Evolutionary conservation across 805 yeast genomes (phyloP).

Genomic region (Wickerhamia fluorescens): DNA sequence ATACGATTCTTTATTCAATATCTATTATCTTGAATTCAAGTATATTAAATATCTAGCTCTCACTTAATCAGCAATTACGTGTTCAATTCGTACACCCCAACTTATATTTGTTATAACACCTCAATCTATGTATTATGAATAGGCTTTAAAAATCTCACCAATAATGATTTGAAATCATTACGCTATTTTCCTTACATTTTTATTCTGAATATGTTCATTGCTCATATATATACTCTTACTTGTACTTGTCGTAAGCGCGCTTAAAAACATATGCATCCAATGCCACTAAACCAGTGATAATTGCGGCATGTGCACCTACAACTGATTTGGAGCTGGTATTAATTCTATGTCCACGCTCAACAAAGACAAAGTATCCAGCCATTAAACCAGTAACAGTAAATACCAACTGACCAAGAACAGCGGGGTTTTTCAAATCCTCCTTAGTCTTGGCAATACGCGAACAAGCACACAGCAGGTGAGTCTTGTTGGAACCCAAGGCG

Average conservation of each 20-base stretch:
- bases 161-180: too few species aligned
- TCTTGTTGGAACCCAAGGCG: too few species aligned
- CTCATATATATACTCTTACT: constrained; percentile 37
- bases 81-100: too few species aligned
- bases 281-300: constrained; percentile 47
- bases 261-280: constrained; percentile 49
- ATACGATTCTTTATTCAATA: too few species aligned
- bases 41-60: too few species aligned
- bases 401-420: constrained; percentile 47
- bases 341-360: constrained; percentile 42
- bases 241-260: constrained; percentile 49
- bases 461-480: too few species aligned
- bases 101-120: too few species aligned
- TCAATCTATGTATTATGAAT: too few species aligned
- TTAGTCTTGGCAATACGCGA: constrained; percentile 2
- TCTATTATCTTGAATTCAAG: too few species aligned
- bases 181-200: too few species aligned
- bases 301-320: constrained; percentile 42
- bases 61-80: too few species aligned
- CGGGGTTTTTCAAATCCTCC: constrained; percentile 56
- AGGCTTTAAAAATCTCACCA: constrained; percentile 5
- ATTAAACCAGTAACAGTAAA: constrained; percentile 42
- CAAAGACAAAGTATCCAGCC: constrained; percentile 43
- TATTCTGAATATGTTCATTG: too few species aligned
- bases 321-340: constrained; percentile 38